These are phyloP conservation scores for Fomitopsis serialis DNA, from an alignment of 768 basidiomycete genomes.

Conservation along the genomic window DNA sequence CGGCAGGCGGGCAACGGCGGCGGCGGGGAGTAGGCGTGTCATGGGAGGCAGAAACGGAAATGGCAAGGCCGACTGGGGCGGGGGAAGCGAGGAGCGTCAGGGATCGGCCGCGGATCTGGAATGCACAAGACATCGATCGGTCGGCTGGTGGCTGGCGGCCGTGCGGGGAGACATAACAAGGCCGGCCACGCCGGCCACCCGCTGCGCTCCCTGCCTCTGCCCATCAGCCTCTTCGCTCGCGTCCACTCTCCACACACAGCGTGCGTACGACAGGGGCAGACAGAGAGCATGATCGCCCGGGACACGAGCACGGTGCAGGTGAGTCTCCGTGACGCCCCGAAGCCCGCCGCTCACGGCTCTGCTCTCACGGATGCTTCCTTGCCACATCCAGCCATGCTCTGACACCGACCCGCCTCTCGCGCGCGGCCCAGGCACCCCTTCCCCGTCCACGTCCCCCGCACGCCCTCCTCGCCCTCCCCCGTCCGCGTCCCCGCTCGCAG, in stretches of 20 bases:
- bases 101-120: background rate
- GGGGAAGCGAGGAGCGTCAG: background rate
- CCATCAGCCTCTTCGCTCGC: background rate
- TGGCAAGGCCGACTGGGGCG: background rate
- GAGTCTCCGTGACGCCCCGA: background rate
- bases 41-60: background rate
- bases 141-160: background rate
- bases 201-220: background rate
- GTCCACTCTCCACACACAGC: background rate
- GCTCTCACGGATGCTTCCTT: background rate
- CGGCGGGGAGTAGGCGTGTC: background rate
- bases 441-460: background rate
- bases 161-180: background rate
- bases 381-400: background rate
- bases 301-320: background rate
- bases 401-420: background rate
- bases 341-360: background rate
- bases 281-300: background rate
- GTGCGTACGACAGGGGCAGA: background rate
- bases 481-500: slow-evolving; percentile 1
- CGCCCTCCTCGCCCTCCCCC: background rate
- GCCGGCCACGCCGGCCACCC: background rate
- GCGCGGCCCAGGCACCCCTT: background rate
- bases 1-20: background rate
- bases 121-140: background rate